These are phyloP conservation scores for Cladosporium sp. DNA, from an alignment of 2,329 filamentous ascomycete genomes.

Conservation along the genomic window DNA sequence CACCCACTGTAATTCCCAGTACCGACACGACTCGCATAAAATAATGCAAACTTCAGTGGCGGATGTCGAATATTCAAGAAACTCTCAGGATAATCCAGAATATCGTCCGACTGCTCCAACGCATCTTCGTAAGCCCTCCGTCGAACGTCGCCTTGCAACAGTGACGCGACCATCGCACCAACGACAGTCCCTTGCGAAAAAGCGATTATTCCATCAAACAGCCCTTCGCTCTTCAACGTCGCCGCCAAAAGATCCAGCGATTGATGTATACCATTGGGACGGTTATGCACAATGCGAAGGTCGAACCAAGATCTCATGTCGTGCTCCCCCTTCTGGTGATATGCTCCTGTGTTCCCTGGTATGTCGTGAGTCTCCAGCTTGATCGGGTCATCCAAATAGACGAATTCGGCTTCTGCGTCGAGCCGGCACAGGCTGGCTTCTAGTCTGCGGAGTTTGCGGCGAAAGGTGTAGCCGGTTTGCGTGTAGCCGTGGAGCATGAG, in stretches of 20 bases:
- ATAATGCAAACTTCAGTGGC: background rate
- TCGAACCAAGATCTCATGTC: constrained; percentile 4
- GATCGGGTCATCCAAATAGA: background rate
- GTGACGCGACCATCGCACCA: background rate
- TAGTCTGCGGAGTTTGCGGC: background rate
- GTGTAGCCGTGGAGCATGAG: constrained; percentile 11
- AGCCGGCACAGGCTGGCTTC: background rate
- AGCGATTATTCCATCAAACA: background rate
- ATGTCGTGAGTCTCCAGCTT: constrained; percentile 4
- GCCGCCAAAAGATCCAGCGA: background rate
- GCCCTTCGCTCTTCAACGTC: background rate
- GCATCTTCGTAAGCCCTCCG: background rate
- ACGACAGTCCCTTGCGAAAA: constrained; percentile 12
- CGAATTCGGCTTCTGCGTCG: background rate
- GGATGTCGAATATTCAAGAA: background rate
- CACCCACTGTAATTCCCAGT: background rate
- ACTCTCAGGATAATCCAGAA: background rate
- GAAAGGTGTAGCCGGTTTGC: constrained; percentile 5
- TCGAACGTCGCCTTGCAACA: background rate
- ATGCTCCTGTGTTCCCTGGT: background rate
- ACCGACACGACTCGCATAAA: background rate
- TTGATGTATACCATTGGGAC: background rate
- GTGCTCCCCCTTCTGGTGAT: background rate
- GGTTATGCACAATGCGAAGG: background rate
- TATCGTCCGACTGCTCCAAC: background rate